Conservation (phyloP, 2,329 filamentous ascomycete genomes). For the Colletotrichum tanaceti region DNA sequence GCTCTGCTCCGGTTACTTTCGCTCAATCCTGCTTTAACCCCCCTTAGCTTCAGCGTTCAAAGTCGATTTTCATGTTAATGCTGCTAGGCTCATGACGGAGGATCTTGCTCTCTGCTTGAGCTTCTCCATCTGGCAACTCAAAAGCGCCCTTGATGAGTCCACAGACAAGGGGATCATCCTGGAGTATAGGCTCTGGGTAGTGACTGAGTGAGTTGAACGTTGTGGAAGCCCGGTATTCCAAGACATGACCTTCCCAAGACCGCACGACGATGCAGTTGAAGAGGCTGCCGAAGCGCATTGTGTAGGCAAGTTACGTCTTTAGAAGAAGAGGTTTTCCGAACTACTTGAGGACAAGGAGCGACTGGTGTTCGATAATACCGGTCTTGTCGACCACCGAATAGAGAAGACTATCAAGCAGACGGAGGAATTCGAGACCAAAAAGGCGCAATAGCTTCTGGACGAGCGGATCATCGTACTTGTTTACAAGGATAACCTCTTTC, state of each 20-base stretch:
- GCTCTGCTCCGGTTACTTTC: too few species aligned
- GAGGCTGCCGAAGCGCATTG: background rate
- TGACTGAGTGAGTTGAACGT: background rate
- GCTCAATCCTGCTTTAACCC: too few species aligned
- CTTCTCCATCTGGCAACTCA: background rate
- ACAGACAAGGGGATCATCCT: background rate
- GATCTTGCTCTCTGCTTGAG: background rate
- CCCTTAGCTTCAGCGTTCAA: too few species aligned
- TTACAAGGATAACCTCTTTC: too few species aligned
- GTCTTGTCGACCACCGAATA: background rate
- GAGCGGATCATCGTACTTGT: too few species aligned
- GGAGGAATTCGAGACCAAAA: background rate
- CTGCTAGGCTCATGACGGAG: background rate
- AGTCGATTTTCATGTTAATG: too few species aligned
- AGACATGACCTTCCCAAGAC: background rate
- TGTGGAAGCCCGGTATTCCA: background rate
- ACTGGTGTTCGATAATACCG: background rate
- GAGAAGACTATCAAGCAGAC: background rate
- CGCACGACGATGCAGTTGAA: background rate
- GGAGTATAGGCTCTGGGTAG: background rate
- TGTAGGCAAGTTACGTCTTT: background rate
- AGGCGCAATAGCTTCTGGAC: too few species aligned
- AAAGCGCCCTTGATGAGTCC: background rate
- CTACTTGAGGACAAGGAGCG: background rate
- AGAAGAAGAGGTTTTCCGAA: background rate